Conservation (phyloP, 1,284 basidiomycete species). For the Ceratobasidium sp. region DNA sequence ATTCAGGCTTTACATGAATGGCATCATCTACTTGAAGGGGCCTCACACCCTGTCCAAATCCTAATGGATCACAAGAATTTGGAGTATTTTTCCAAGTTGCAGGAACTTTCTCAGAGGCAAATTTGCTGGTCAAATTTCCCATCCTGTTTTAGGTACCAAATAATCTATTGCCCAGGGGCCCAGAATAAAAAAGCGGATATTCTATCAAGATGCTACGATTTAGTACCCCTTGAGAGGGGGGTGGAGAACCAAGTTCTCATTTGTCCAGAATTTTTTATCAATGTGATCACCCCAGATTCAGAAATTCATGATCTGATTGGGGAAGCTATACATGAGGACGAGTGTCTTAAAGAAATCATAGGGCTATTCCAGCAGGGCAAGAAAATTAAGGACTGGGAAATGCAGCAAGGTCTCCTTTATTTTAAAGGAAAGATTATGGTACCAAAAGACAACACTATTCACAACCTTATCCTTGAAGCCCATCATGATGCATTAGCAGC, state of each 20-base stretch:
- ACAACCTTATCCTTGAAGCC: neutral
- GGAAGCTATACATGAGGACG: neutral
- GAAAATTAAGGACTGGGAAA: too few species aligned
- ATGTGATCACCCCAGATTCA: neutral
- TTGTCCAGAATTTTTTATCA: too few species aligned
- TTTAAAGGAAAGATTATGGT: neutral
- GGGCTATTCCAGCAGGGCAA: too few species aligned
- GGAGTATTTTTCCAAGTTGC: neutral
- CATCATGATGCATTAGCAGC: conserved; percentile 47
- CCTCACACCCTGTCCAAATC: conserved; percentile 46
- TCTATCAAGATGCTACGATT: conserved; percentile 41
- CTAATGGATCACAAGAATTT: conserved; percentile 55
- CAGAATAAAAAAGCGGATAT: conserved; percentile 16
- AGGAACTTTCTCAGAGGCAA: conserved; percentile 28
- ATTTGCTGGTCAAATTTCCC: conserved; percentile 22
- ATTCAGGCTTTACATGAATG: conserved; percentile 52
- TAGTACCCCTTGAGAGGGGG: conserved; percentile 8
- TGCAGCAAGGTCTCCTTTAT: neutral
- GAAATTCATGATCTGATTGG: neutral
- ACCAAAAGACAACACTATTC: neutral
- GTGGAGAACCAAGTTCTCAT: neutral
- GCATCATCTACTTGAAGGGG: conserved; percentile 46
- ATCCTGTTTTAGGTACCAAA: conserved; percentile 17
- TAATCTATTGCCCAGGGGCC: conserved; percentile 20
- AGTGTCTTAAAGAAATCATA: neutral